These are phyloP conservation scores for Oidiodendron maius DNA, from an alignment of 495 filamentous ascomycete genomes.

Conservation along the genomic window DNA sequence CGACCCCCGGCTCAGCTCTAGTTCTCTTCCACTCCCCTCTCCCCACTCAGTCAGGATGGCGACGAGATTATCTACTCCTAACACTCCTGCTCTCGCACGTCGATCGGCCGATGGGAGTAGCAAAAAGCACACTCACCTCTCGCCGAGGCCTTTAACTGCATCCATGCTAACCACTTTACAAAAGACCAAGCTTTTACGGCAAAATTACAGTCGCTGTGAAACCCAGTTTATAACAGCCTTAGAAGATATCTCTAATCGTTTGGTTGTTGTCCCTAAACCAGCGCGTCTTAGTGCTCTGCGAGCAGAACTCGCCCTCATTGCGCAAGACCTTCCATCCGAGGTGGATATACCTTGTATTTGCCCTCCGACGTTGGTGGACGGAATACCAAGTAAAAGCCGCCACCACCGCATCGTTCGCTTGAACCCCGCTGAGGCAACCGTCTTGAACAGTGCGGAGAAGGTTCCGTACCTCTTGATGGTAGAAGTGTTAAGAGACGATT, in stretches of 20 bases:
- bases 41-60: conserved; percentile 38
- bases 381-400: conserved; percentile 53
- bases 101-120: conserved; percentile 33
- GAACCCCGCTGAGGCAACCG: conserved; percentile 72
- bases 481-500: conserved; percentile 67
- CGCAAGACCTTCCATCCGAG: conserved; percentile 66
- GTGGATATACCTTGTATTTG: conserved; percentile 73
- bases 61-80: conserved; percentile 40
- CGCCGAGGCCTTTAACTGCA: conserved; percentile 37
- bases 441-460: conserved; percentile 72
- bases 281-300: conserved; percentile 69
- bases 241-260: conserved; percentile 70
- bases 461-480: conserved; percentile 75
- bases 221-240: conserved; percentile 67
- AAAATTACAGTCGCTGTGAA: conserved; percentile 70
- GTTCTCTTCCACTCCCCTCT: conserved; percentile 58
- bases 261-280: conserved; percentile 67
- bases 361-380: conserved; percentile 60
- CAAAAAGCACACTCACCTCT: conserved; percentile 42
- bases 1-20: conserved; percentile 53
- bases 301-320: conserved; percentile 68
- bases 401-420: conserved; percentile 72
- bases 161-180: conserved; percentile 47
- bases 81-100: conserved; percentile 39
- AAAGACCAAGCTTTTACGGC: conserved; percentile 56